Evolutionary conservation across 208 protist genomes (phyloP), one percentile per base, ranked within the genome.

Genomic region (Trypanosoma brucei): DNA sequence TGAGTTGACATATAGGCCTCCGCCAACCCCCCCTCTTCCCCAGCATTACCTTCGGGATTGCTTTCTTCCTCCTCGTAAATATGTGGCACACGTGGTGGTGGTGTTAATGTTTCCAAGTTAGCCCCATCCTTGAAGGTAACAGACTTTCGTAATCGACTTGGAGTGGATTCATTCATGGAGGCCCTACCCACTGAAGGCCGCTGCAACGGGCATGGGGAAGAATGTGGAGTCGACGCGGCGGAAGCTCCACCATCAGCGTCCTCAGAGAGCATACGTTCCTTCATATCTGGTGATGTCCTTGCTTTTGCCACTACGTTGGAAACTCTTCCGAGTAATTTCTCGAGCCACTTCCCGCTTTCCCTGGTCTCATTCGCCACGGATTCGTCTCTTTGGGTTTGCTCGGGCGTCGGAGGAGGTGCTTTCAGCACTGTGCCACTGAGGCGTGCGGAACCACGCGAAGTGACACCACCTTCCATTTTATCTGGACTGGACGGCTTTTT

Each of bases 111-210:
- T 70, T 76, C 77, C 50, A 82, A 56, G 57, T 77, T 76, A 50
- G 70, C 74, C 33, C 71, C 70, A 36, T 81, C 81, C 39, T 79
- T 70, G 55, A 92, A 92, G 48, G 55, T 72, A 54, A 92, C 85
- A 14, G 85, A 92, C 85, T 92, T 92, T 52, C 85, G 81, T n/a
- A 74, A 68, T 46, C 58, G 66, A 37, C 70, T 56, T 46, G 70
- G 60, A 42, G 55, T 51, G 9, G 53, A 56, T 7, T n/a, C 36
- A 31, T 55, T 3, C 33, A 44, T 30, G 1, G 39, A 46, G 14
- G 14, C 33, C 3, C 35, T 30, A 14, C 42, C 64, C 33, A 45
- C 2, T 2, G 45, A 51, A 31, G 36, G 48, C 8, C 39, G 62
- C 55, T 50, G 9, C 45, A 22, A 22, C 22, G 22, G 22, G 22